phyloP scores from a whole-genome alignment of 306 rosid species.

The Lablab purpureus region DNA sequence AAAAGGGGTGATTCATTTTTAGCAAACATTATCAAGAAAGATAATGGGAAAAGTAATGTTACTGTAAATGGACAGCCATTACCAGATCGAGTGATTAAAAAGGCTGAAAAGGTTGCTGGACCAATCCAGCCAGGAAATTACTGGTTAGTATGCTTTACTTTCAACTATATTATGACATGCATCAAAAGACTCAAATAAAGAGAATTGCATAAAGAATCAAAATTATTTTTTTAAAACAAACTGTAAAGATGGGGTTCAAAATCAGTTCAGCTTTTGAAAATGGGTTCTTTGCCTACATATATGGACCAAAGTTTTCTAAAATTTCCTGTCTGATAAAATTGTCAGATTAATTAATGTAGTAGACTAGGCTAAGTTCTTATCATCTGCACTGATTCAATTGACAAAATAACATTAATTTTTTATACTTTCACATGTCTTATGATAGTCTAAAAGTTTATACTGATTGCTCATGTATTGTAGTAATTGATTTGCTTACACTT shows the following conservation, averaged over 20 bases:
- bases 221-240: neutral
- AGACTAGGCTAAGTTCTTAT: constrained; percentile 27
- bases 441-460: neutral
- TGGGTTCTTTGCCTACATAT: neutral
- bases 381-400: neutral
- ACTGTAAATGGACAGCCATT: constrained; percentile 77
- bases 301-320: constrained; percentile 28
- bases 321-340: neutral
- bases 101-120: constrained; percentile 95
- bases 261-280: constrained; percentile 30
- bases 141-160: constrained; percentile 65
- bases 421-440: neutral
- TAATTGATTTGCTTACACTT: constrained; percentile 41
- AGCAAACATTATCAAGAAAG: constrained; percentile 81
- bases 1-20: constrained; percentile 85
- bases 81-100: constrained; percentile 72
- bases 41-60: constrained; percentile 59
- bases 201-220: neutral
- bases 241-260: neutral
- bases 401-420: neutral
- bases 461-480: constrained; percentile 15
- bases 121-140: constrained; percentile 88
- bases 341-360: constrained; percentile 13
- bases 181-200: constrained; percentile 6
- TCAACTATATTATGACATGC: neutral